A percentile compares a stretch with the other conserved stretches of the same genome.
These are phyloP conservation scores for Mycena capillaripes DNA, from an alignment of 768 basidiomycete genomes.

Conservation along the genomic window DNA sequence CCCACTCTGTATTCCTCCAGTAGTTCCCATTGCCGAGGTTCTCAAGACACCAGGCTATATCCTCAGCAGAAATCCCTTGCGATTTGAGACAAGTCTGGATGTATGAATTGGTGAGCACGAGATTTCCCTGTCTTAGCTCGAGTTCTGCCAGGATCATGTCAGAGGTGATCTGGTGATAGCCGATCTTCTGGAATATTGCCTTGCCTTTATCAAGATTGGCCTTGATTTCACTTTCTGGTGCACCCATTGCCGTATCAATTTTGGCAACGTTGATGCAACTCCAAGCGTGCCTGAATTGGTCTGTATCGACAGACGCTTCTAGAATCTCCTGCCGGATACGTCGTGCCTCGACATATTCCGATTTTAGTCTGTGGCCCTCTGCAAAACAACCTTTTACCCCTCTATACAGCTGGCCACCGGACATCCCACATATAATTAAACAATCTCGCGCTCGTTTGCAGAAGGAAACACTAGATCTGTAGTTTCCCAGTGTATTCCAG, in stretches of 20 bases:
- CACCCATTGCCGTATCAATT: not conserved
- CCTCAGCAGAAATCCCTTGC: too few species aligned
- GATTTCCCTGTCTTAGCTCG: too few species aligned
- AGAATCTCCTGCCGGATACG: not conserved
- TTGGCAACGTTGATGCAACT: not conserved
- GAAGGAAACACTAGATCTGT: not conserved
- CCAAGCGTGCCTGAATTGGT: not conserved
- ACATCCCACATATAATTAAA: not conserved
- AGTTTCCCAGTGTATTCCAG: not conserved
- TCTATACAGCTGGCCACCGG: not conserved
- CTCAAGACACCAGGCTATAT: too few species aligned
- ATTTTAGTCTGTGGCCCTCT: not conserved
- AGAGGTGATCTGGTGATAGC: too few species aligned
- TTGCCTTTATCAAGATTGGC: not conserved
- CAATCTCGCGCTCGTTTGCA: too few species aligned
- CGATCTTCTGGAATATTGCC: too few species aligned
- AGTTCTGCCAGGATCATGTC: too few species aligned
- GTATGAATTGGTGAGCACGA: too few species aligned
- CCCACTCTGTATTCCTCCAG: too few species aligned
- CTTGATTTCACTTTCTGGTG: not conserved
- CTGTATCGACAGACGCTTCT: not conserved
- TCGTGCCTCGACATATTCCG: not conserved
- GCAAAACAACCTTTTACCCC: not conserved
- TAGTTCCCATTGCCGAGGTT: too few species aligned
- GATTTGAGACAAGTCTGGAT: too few species aligned